Evolutionary conservation across 2,329 filamentous ascomycete genomes (phyloP).

Genomic region (Fusarium sterilihyphosum): DNA sequence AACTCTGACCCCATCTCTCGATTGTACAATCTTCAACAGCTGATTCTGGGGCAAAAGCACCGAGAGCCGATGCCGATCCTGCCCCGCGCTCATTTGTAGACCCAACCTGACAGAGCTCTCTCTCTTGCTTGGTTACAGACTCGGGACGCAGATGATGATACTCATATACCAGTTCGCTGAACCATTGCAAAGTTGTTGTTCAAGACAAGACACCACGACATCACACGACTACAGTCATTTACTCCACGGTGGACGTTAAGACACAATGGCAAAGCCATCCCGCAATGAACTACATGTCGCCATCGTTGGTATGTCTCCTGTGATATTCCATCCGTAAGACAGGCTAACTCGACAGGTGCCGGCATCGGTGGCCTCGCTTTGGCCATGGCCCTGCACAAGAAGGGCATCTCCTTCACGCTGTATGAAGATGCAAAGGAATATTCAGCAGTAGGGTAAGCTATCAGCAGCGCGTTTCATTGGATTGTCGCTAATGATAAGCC

Average conservation of each 20-base stretch:
- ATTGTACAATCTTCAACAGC: background rate
- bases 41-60: background rate
- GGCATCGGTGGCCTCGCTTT: background rate
- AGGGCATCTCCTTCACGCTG: background rate
- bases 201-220: background rate
- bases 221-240: background rate
- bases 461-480: accelerated
- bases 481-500: background rate
- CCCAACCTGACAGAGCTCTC: no score
- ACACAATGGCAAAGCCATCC: background rate
- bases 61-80: background rate
- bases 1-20: background rate
- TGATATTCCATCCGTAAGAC: no score
- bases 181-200: background rate
- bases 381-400: background rate
- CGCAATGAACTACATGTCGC: background rate
- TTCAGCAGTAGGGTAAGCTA: background rate
- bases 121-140: no score
- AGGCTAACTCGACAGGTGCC: background rate
- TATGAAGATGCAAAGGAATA: background rate
- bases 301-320: background rate
- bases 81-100: no score
- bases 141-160: background rate
- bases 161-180: background rate
- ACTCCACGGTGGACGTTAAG: no score